A percentile compares a stretch with the other conserved stretches of the same genome.
These are phyloP conservation scores for Hypoxylon cercidicola DNA, from an alignment of 495 filamentous ascomycete genomes.

Conservation along the genomic window DNA sequence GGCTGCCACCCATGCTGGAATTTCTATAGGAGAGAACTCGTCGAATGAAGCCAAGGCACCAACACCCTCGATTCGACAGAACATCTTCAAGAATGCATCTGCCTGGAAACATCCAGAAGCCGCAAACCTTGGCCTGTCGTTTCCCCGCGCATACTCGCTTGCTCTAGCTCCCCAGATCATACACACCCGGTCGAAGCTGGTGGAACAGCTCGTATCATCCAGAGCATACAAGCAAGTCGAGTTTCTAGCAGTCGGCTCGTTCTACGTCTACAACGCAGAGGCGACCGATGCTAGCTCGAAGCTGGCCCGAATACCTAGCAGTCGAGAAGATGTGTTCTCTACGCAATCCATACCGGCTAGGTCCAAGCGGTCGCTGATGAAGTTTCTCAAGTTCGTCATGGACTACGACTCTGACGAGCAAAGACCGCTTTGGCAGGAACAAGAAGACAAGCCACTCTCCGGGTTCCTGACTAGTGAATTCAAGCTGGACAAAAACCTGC, in stretches of 20 bases:
- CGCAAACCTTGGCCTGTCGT: constrained; percentile 58
- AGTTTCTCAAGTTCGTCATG: constrained; percentile 82
- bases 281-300: constrained; percentile 34
- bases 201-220: constrained; percentile 83
- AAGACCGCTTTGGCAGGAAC: constrained; percentile 58
- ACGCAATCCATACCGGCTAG: constrained; percentile 75
- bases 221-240: constrained; percentile 88
- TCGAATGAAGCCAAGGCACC: too few relatives aligned
- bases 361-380: constrained; percentile 85
- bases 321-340: constrained; percentile 87
- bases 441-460: constrained; percentile 63
- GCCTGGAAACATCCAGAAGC: constrained; percentile 44
- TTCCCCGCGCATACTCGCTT: constrained; percentile 82
- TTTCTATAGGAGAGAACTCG: constrained; percentile 1
- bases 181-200: constrained; percentile 80
- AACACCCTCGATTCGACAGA: background rate
- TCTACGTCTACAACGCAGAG: constrained; percentile 74
- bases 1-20: constrained; percentile 54
- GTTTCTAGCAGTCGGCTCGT: constrained; percentile 93
- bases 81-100: constrained; percentile 40
- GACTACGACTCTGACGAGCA: constrained; percentile 68
- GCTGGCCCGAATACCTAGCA: constrained; percentile 77
- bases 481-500: constrained; percentile 74
- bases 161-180: constrained; percentile 87
- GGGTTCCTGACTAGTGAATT: constrained; percentile 76